phyloP scores from a whole-genome alignment of 1,284 basidiomycete genomes.

The Ceratobasidium sp. region DNA sequence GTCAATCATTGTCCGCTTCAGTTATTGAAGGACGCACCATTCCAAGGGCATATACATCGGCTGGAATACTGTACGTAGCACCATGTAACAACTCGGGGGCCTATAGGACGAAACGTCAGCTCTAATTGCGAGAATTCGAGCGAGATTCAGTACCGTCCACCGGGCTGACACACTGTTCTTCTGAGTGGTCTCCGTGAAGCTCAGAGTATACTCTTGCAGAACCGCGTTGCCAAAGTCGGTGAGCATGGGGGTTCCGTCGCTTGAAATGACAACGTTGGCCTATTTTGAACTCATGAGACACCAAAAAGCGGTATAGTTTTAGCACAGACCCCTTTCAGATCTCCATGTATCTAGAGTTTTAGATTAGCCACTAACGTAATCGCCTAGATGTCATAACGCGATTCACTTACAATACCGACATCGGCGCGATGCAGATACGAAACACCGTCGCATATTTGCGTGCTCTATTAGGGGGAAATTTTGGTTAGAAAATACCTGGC shows the following conservation, averaged over 20 bases:
- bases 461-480: neutral
- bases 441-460: conserved; percentile 15
- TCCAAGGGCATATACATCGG: conserved; percentile 28
- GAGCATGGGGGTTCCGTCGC: neutral
- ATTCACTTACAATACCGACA: conserved; percentile 18
- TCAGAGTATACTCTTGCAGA: neutral
- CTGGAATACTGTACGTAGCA: neutral
- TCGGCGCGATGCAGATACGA: conserved; percentile 9
- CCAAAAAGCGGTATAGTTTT: neutral
- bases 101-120: neutral
- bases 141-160: conserved; percentile 2
- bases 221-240: conserved; percentile 13
- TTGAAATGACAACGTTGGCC: conserved; percentile 14
- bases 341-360: conserved; percentile 3
- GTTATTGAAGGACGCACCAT: conserved; percentile 2
- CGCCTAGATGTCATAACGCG: neutral
- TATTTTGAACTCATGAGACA: neutral
- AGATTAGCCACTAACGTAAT: too few species aligned
- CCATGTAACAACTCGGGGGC: conserved; percentile 11
- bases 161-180: neutral
- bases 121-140: too few species aligned
- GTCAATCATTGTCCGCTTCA: neutral
- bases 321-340: conserved; percentile 26
- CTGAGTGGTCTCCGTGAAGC: neutral
- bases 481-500: neutral